These are phyloP conservation scores for Byssochlamys sp. DNA, from an alignment of 2,329 filamentous ascomycete genomes.

Conservation along the genomic window DNA sequence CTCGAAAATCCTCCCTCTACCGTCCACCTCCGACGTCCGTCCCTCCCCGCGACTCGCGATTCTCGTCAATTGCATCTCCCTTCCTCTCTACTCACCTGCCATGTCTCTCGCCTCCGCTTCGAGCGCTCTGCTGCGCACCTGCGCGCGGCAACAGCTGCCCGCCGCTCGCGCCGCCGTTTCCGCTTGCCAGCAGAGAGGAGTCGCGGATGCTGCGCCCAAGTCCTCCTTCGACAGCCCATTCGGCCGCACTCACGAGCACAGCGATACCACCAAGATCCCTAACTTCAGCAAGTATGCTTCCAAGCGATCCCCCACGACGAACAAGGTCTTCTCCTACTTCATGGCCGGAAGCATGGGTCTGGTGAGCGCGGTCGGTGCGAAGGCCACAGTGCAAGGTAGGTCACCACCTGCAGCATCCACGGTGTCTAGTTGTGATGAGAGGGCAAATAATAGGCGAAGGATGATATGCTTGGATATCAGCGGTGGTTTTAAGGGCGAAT, in stretches of 20 bases:
- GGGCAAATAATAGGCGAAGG: slow-evolving; percentile 1
- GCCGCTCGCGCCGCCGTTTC: slow-evolving; percentile 32
- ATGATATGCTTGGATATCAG: slow-evolving; percentile 1
- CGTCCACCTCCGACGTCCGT: slow-evolving; percentile 9
- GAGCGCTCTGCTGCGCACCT: slow-evolving; percentile 57
- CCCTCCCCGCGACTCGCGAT: slow-evolving; percentile 18
- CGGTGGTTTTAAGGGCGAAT: not conserved
- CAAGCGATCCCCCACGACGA: slow-evolving; percentile 56
- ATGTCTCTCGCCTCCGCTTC: slow-evolving; percentile 55
- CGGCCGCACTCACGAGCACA: slow-evolving; percentile 37
- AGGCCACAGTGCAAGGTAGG: slow-evolving; percentile 96
- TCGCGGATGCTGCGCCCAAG: slow-evolving; percentile 24
- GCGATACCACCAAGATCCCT: slow-evolving; percentile 62
- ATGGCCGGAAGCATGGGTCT: slow-evolving; percentile 95
- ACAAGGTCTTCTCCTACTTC: slow-evolving; percentile 92
- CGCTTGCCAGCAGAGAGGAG: slow-evolving; percentile 33
- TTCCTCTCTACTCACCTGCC: slow-evolving; percentile 15
- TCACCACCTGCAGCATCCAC: slow-evolving; percentile 10
- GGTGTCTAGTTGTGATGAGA: not conserved
- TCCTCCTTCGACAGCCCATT: slow-evolving; percentile 48
- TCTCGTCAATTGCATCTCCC: slow-evolving; percentile 22
- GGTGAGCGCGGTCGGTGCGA: slow-evolving; percentile 83
- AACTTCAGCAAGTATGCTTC: slow-evolving; percentile 81
- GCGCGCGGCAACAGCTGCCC: slow-evolving; percentile 39
- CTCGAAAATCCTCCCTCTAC: slow-evolving; percentile 24